Evolutionary conservation across 2,329 filamentous ascomycete species (phyloP).

Genomic region (Penicillium sp.): DNA sequence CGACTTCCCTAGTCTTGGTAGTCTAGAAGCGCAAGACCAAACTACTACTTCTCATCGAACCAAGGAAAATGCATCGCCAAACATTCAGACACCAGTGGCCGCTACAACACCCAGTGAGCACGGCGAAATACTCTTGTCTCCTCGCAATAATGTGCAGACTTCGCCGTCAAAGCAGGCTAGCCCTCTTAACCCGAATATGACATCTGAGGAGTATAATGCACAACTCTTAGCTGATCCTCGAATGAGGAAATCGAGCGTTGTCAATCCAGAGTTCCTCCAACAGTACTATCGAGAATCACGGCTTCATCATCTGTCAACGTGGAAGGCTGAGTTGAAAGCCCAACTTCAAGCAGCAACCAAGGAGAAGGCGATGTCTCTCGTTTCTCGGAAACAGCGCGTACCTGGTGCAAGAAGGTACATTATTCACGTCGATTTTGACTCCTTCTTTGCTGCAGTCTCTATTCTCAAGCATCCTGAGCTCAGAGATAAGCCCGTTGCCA

Average conservation of each 20-base stretch:
- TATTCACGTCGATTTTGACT: constrained; percentile 96
- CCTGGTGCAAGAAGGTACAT: constrained; percentile 71
- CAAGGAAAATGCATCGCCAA: neutral
- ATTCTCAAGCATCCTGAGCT: constrained; percentile 70
- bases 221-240: constrained; percentile 76
- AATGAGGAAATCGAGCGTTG: constrained; percentile 80
- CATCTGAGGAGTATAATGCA: constrained; percentile 89
- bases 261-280: constrained; percentile 87
- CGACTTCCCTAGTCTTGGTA: constrained; percentile 34
- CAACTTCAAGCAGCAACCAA: constrained; percentile 74
- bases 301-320: constrained; percentile 88
- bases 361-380: constrained; percentile 55
- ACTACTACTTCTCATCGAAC: neutral
- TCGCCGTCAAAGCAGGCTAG: constrained; percentile 20
- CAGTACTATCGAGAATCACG: constrained; percentile 95
- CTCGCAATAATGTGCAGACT: neutral
- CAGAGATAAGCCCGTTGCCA: constrained; percentile 72
- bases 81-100: neutral
- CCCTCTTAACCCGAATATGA: constrained; percentile 51
- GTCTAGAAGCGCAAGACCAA: constrained; percentile 14
- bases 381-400: constrained; percentile 49
- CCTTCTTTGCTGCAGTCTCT: constrained; percentile 95
- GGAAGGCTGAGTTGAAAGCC: constrained; percentile 92
- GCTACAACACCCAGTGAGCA: neutral
- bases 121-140: neutral